These are phyloP conservation scores for Rhodotorula sp. DNA, from an alignment of 1,284 basidiomycete genomes.

Conservation along the genomic window DNA sequence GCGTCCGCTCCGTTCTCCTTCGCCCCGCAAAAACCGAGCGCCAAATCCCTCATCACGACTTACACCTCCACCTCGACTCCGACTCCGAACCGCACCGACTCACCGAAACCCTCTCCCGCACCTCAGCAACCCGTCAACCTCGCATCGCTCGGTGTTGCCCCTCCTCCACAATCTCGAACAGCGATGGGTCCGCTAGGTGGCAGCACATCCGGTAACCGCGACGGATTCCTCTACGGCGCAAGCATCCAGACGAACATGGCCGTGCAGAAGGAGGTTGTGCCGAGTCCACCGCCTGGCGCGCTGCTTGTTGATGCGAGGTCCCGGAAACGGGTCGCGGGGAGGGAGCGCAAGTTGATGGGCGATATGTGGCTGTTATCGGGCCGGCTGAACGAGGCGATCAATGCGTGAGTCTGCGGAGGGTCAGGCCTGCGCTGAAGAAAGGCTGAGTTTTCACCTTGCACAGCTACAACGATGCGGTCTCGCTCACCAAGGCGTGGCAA, in stretches of 20 bases:
- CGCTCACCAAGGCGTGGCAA: slow-evolving; percentile 64
- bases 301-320: slow-evolving; percentile 32
- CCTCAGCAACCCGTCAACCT: slow-evolving; percentile 27
- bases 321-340: slow-evolving; percentile 51
- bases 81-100: not conserved
- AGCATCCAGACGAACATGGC: slow-evolving; percentile 30
- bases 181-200: slow-evolving; percentile 21
- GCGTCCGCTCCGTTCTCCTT: slow-evolving; percentile 24
- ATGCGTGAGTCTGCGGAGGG: slow-evolving; percentile 59
- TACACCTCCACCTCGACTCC: slow-evolving; percentile 48
- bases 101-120: slow-evolving; percentile 54
- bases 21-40: slow-evolving; percentile 15
- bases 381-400: slow-evolving; percentile 69
- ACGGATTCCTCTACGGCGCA: slow-evolving; percentile 29
- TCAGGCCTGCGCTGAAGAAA: too few species aligned
- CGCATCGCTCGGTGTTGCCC: slow-evolving; percentile 22
- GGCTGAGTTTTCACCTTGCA: slow-evolving; percentile 1
- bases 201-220: slow-evolving; percentile 30
- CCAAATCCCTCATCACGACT: slow-evolving; percentile 50
- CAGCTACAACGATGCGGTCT: slow-evolving; percentile 81
- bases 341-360: slow-evolving; percentile 80
- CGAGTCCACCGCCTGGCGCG: slow-evolving; percentile 29
- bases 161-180: slow-evolving; percentile 33
- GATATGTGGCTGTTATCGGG: slow-evolving; percentile 84
- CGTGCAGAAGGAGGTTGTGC: slow-evolving; percentile 12